Evolutionary conservation across 306 rosid genomes (phyloP).

Genomic region (Fragaria vesca): DNA sequence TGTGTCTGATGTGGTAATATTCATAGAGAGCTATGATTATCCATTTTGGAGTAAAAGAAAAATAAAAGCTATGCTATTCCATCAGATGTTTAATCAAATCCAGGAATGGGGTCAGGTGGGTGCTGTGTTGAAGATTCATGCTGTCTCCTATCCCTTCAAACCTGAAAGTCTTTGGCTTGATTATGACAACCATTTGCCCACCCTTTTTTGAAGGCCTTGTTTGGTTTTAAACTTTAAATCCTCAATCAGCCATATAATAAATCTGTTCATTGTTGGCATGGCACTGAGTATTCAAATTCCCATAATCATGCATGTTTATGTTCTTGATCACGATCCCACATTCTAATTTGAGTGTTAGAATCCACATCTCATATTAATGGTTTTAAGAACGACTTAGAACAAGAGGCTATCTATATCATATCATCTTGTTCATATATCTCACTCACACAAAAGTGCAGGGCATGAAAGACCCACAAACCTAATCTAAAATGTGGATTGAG

Average conservation of each 20-base stretch:
- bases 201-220: slow-evolving; percentile 25
- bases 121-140: slow-evolving; percentile 70
- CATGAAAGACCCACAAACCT: slow-evolving; percentile 42
- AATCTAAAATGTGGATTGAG: slow-evolving; percentile 17
- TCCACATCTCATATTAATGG: slow-evolving; percentile 25
- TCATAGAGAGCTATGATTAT: slow-evolving; percentile 40
- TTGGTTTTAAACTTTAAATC: slow-evolving; percentile 14
- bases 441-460: slow-evolving; percentile 42
- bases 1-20: slow-evolving; percentile 39
- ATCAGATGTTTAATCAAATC: slow-evolving; percentile 44
- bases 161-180: slow-evolving; percentile 52
- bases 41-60: slow-evolving; percentile 36
- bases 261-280: background rate
- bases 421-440: slow-evolving; percentile 25
- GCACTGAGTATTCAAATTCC: background rate
- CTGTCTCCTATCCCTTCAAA: slow-evolving; percentile 54
- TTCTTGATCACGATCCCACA: slow-evolving; percentile 17
- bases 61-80: slow-evolving; percentile 17
- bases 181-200: slow-evolving; percentile 56
- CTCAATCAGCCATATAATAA: background rate
- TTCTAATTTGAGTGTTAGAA: slow-evolving; percentile 11
- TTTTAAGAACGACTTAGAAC: slow-evolving; percentile 9
- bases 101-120: slow-evolving; percentile 49
- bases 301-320: slow-evolving; percentile 17
- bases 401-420: slow-evolving; percentile 30